These are phyloP conservation scores for Metschnikowia bowlesiae DNA, from an alignment of 805 yeast species.

Conservation along the genomic window DNA sequence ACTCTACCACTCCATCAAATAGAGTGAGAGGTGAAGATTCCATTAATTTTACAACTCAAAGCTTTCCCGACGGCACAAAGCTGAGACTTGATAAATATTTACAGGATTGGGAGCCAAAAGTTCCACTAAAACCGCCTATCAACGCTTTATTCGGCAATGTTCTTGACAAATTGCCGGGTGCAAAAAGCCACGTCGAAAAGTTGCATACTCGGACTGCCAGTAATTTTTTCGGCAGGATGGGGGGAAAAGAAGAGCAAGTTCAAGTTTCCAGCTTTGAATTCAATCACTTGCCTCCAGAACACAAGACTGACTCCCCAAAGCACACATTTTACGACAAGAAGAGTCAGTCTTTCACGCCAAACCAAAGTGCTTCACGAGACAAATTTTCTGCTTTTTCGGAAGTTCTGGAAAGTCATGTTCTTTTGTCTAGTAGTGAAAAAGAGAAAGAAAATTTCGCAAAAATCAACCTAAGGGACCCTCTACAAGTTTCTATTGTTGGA, in stretches of 20 bases:
- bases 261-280: not conserved
- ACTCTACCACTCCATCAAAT: not conserved
- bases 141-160: not conserved
- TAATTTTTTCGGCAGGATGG: not conserved
- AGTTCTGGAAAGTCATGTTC: not conserved
- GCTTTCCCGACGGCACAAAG: constrained; percentile 1
- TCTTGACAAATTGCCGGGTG: not conserved
- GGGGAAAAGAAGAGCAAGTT: no score
- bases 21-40: not conserved
- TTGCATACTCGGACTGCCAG: not conserved
- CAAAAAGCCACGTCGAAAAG: not conserved
- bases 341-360: not conserved
- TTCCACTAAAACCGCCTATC: not conserved
- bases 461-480: no score
- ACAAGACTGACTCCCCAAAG: not conserved
- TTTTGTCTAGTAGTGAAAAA: no score
- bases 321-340: not conserved
- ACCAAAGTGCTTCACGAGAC: not conserved
- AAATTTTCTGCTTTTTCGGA: not conserved
- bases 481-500: no score
- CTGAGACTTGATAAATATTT: not conserved
- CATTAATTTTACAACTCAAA: not conserved
- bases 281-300: not conserved
- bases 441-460: no score
- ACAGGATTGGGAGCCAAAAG: constrained; percentile 1